Base-by-base conservation (phyloP, 495 filamentous ascomycete species). In the Neurospora sp. region DNA sequence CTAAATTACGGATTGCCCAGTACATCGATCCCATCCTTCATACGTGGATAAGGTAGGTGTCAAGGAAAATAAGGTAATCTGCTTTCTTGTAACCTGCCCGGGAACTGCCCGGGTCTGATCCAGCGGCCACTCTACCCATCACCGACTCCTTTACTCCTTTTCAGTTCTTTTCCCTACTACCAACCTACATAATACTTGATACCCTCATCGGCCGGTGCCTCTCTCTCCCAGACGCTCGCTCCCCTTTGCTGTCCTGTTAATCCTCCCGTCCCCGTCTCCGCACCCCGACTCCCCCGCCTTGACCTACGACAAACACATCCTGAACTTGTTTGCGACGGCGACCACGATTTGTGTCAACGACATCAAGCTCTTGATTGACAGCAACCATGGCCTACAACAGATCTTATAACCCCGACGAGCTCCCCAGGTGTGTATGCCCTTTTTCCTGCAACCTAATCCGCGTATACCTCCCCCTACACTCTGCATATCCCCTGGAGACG, bases 361-460 rank as follows among this genome's bases (percentile, higher is more conserved):
- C 69, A 46, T 71, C 72, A 40, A 69, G 46, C 74, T 74, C 72
- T 73, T 38, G 44, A 53, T 59, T 72, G 39, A 71, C 70, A 20
- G 69, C 70, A 75, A 82, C 75, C 35, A 99, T 98, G 96, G 96
- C 96, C 40, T 98, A 99, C 87, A 97, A 96, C 81, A 89, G 90
- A 78, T 87, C 88, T 53, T 94, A 92, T 83, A 98, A 99, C 79
- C 95, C 95, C n/a, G 96, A 99, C 84, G 93, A 94, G 82, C 89
- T 99, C 73, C 96, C 96, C 81, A 93, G 94, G 91, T 97, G 85
- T 89, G 94, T 90, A 27, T 20, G 48, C 37, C 38, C 53, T 35
- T 66, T 31, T 66, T 9, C 53, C 27, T 18, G 53, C 53, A 14
- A 37, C 27, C 11, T 66, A 18, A 9, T 16, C 53, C 53, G n/a